Evolutionary conservation across 768 basidiomycete species (phyloP), one percentile per base, ranked within the genome.

Genomic region (Boletus rubescentipes): DNA sequence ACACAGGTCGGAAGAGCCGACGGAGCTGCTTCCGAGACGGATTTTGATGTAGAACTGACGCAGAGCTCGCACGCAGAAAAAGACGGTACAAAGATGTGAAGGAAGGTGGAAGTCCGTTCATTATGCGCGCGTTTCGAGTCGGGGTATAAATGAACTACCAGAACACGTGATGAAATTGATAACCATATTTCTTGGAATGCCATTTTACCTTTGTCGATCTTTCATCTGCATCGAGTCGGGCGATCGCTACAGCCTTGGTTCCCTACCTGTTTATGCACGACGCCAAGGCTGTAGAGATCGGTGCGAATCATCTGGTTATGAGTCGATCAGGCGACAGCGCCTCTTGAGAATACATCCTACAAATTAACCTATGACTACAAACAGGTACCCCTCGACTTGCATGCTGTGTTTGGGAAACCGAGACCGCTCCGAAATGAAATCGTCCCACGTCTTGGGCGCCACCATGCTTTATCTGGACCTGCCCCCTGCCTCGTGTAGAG

Each of bases 41-140:
- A 9, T 64, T 65, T 26, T 85, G 76, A 54, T 85, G 78, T 10
- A 87, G 72, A 18, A 86, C 84, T 2, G 85, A 75, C 11, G 83
- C 80, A 18, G 83, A 80, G 20, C 71, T 71, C 20, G 81, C 75
- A 35, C 85, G 77, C 30, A 87, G 69, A 58, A 82, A 76, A 6
- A 88, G 73, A 15, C 86, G 78, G 58, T 87, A 87, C 2, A 85
- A 62, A 54, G 83, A 83, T 11, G 66, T 82, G 58, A 87, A 80
- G 15, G 66, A 61, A 7, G 69, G 36, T 0, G 75, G 73, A 15
- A 75, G 61, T 8, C 5, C 30, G 26, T 6, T 20, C 66, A 66
- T 63, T 15, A 12, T 37, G 8, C n/a, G 10, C 4, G 18, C 23
- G 8, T 9, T 1, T 15, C 2, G 12, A 9, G 6, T 11, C 18